Percentiles rank a stretch among this genome's conserved stretches.
Conservation (phyloP, 1,139 yeast genomes). For the Protomyces inundatus region DNA sequence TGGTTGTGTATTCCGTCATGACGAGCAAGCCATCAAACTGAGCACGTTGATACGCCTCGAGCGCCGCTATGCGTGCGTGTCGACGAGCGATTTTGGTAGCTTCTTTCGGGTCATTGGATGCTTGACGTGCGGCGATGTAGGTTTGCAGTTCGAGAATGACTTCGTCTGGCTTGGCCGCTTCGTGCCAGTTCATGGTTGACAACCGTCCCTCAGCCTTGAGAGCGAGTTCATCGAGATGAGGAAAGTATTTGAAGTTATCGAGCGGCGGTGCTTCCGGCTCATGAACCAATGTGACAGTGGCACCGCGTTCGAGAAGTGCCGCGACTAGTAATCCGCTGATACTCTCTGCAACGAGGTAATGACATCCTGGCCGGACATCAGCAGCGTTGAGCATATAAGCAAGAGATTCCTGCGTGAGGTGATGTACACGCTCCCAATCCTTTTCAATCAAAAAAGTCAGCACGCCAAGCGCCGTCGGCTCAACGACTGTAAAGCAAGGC, state of each 20-base stretch:
- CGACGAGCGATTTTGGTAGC: slow-evolving; percentile 60
- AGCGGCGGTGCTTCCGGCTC: slow-evolving; percentile 90
- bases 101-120: slow-evolving; percentile 61
- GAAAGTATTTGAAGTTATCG: slow-evolving; percentile 60
- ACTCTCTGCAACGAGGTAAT: slow-evolving; percentile 81
- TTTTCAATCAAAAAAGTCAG: slow-evolving; percentile 67
- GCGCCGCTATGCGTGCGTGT: slow-evolving; percentile 43
- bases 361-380: slow-evolving; percentile 84
- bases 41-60: slow-evolving; percentile 51
- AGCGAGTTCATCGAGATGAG: slow-evolving; percentile 43
- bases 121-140: slow-evolving; percentile 48
- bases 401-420: slow-evolving; percentile 75
- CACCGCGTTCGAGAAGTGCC: slow-evolving; percentile 78
- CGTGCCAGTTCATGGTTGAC: slow-evolving; percentile 69
- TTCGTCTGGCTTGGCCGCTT: slow-evolving; percentile 71
- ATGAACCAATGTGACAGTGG: slow-evolving; percentile 72
- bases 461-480: slow-evolving; percentile 69
- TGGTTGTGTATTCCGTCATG: slow-evolving; percentile 66
- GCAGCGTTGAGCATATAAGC: slow-evolving; percentile 72
- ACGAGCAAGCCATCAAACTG: slow-evolving; percentile 73
- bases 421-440: slow-evolving; percentile 68
- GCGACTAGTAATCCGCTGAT: slow-evolving; percentile 81
- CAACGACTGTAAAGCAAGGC: slow-evolving; percentile 75
- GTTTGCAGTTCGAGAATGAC: slow-evolving; percentile 41
- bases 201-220: slow-evolving; percentile 50